Evolutionary conservation across 2,329 filamentous ascomycete genomes (phyloP), one percentile per base, ranked within the genome.

Genomic region (Botrytis squamosa): DNA sequence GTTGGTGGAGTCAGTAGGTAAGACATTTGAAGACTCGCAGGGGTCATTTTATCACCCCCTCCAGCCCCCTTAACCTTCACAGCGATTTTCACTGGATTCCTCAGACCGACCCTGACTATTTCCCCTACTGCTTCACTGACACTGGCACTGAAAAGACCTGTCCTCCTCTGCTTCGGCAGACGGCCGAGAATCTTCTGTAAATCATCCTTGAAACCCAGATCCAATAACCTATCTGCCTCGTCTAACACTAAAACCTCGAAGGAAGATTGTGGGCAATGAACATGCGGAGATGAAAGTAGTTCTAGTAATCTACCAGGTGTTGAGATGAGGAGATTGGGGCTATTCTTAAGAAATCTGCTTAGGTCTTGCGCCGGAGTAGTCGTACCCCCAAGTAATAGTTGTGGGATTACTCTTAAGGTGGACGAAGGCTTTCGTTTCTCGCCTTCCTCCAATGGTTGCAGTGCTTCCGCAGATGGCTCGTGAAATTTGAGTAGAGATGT

Each of bases 111-210:
- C 52, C 95, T 89, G 70, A 99, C 94, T 72, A 99, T 92, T 81
- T 98, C 93, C 76, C 95, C 91, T 0, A 99, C 93, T 2, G 96
- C 96, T 81, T 98, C 96, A 78, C 92, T 96, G n/a, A 99, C 93
- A 79, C 93, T 97, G 20, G 96, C 96, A 80, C 94, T 97, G 83
- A 98, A 99, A 0, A 99, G 85, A 0, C 96, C 96, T 0, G 96
- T 99, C 67, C 96, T 88, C 70, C 96, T 88, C 82, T 99, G 96
- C 81, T 99, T 99, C 0, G 96, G 96, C 9, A 99, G 84, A 25
- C 92, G 88, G 0, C 90, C 89, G 36, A 99, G 84, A 59, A 98
- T 97, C 72, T 90, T 93, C 78, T 96, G 93, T 42, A 99, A 83
- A 77, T 97, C 94, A 73, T 93, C 91, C 82, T 97, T 96, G 83